These are phyloP conservation scores for Pseudogymnoascus destructans DNA, from an alignment of 2,329 filamentous ascomycete species.

Conservation along the genomic window DNA sequence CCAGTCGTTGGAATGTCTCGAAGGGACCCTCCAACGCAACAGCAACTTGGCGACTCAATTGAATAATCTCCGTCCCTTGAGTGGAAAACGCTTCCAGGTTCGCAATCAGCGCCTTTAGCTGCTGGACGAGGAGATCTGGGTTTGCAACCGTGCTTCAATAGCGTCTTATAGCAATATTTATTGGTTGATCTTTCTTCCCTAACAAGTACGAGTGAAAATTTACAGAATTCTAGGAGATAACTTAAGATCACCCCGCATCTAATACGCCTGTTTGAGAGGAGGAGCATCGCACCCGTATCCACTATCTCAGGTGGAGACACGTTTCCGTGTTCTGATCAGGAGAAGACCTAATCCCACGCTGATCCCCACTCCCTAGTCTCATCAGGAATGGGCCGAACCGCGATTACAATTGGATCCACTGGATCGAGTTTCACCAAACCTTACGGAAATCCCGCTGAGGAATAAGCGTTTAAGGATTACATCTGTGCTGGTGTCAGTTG, in stretches of 20 bases:
- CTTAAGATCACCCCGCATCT: neutral
- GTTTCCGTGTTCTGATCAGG: neutral
- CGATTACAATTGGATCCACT: neutral
- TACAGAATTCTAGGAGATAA: neutral
- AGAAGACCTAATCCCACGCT: neutral
- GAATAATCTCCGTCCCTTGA: neutral
- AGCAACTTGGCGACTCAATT: neutral
- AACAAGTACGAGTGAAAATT: neutral
- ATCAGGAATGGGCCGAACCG: neutral
- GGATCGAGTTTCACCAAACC: neutral
- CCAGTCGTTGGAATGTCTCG: neutral
- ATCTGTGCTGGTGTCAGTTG: neutral
- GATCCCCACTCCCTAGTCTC: neutral
- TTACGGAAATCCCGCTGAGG: neutral
- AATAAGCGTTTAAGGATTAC: neutral
- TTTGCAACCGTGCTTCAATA: neutral
- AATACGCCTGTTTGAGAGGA: neutral
- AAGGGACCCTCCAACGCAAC: neutral
- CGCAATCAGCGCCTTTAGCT: neutral
- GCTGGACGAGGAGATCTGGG: neutral
- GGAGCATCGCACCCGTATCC: neutral
- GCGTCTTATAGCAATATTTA: neutral
- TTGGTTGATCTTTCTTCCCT: neutral
- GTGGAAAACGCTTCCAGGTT: neutral
- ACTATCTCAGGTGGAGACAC: neutral